Percentiles rank a stretch among this genome's conserved stretches.
These are phyloP conservation scores for Aspergillus ruber DNA, from an alignment of 2,329 filamentous ascomycete species.

Conservation along the genomic window DNA sequence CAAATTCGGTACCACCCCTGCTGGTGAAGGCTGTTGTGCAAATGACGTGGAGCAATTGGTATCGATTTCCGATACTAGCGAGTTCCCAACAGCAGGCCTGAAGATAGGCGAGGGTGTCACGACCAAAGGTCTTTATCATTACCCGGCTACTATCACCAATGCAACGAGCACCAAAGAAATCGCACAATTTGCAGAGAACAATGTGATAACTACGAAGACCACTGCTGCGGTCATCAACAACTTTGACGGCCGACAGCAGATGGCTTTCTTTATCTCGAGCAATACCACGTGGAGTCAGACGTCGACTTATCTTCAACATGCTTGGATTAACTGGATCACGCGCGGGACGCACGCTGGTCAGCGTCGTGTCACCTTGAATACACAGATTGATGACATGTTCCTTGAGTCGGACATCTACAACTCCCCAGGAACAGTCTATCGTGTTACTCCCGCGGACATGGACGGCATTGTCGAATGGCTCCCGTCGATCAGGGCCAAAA, in stretches of 20 bases:
- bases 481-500: conserved; percentile 37
- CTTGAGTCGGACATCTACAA: conserved; percentile 47
- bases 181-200: conserved; percentile 47
- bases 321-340: conserved; percentile 58
- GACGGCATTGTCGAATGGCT: conserved; percentile 40
- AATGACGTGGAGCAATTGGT: conserved; percentile 47
- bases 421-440: conserved; percentile 45
- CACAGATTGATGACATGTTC: conserved; percentile 60
- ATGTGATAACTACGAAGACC: conserved; percentile 31
- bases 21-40: conserved; percentile 42
- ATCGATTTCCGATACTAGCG: conserved; percentile 48
- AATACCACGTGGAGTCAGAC: conserved; percentile 48
- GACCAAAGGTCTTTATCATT: conserved; percentile 52
- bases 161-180: conserved; percentile 49
- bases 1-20: conserved; percentile 41
- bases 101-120: conserved; percentile 45
- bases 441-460: conserved; percentile 44
- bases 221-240: conserved; percentile 57
- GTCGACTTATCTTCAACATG: conserved; percentile 55
- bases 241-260: conserved; percentile 52
- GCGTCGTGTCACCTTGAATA: conserved; percentile 49
- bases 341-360: conserved; percentile 52
- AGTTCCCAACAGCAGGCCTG: conserved; percentile 51
- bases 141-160: conserved; percentile 52
- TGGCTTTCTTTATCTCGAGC: conserved; percentile 56